phyloP scores from a whole-genome alignment of 2,329 filamentous ascomycete genomes.

The Cladobotryum mycophilum region DNA sequence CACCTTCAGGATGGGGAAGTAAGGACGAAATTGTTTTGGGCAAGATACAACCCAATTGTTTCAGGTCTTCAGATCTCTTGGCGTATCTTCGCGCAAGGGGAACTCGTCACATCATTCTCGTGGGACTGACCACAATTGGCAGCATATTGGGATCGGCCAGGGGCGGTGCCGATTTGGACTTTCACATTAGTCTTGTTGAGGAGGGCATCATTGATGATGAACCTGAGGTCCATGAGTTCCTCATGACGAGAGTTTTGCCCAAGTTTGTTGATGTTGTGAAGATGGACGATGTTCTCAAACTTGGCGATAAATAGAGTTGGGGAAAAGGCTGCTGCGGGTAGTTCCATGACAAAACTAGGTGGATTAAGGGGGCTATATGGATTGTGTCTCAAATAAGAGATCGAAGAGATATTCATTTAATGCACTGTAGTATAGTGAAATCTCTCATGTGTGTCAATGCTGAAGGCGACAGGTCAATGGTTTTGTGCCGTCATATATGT shows the following conservation, averaged over 20 bases:
- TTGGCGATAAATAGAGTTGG: no score
- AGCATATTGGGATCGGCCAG: conserved; percentile 4
- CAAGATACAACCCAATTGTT: conserved; percentile 2
- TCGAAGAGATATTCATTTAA: no score
- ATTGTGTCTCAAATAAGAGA: no score
- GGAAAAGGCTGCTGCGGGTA: no score
- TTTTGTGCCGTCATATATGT: no score
- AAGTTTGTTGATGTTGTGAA: no score
- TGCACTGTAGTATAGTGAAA: no score
- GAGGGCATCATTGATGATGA: conserved; percentile 4
- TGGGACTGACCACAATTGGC: conserved; percentile 3
- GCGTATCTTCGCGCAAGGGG: conserved; percentile 3
- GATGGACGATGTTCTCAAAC: no score
- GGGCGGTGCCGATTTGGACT: conserved; percentile 2
- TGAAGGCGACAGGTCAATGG: no score
- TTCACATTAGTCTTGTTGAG: neutral
- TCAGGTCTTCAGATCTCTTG: conserved; percentile 3
- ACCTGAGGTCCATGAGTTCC: neutral
- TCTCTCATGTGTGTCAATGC: no score
- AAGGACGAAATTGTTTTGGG: conserved; percentile 4
- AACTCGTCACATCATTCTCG: neutral
- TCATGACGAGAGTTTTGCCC: conserved; percentile 7
- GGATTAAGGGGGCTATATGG: no score
- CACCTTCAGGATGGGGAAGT: neutral
- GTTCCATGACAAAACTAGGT: no score